Percentiles rank a stretch among this genome's conserved stretches.
Evolutionary conservation across 2,329 filamentous ascomycete species (phyloP).

Genomic region (Colletotrichum liriopes): DNA sequence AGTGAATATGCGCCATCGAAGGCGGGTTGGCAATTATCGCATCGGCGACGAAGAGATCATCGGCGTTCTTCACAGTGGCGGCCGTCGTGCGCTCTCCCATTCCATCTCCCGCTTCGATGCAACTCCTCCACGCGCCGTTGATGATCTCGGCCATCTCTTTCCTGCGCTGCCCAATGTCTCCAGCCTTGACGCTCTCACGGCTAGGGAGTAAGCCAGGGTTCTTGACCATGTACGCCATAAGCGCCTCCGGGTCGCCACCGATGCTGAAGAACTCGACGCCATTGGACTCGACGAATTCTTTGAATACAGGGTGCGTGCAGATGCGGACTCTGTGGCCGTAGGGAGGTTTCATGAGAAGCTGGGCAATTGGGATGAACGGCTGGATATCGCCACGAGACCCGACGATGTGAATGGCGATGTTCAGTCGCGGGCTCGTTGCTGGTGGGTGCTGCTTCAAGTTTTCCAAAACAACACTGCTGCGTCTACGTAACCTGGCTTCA

Average conservation of each 20-base stretch:
- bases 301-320: conserved; percentile 70
- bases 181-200: conserved; percentile 53
- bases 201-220: conserved; percentile 58
- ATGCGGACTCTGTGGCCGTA: conserved; percentile 70
- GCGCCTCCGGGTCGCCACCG: conserved; percentile 68
- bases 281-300: conserved; percentile 66
- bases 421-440: conserved; percentile 46
- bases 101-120: conserved; percentile 55
- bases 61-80: conserved; percentile 45
- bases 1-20: conserved; percentile 67
- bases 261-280: conserved; percentile 72
- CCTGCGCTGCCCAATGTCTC: conserved; percentile 55
- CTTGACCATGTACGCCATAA: conserved; percentile 61
- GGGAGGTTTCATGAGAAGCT: conserved; percentile 52
- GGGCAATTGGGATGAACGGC: conserved; percentile 72
- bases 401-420: conserved; percentile 54
- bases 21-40: conserved; percentile 70
- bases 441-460: conserved; percentile 27
- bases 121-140: conserved; percentile 54
- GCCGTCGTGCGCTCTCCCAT: conserved; percentile 49
- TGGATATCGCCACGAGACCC: conserved; percentile 56
- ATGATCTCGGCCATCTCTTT: conserved; percentile 57
- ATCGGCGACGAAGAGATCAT: conserved; percentile 66
- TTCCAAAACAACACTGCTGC: conserved; percentile 28
- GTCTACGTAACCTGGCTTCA: background rate